Base-by-base conservation (phyloP, 2,329 filamentous ascomycete genomes). In the Coleophoma eucalyptorum region DNA sequence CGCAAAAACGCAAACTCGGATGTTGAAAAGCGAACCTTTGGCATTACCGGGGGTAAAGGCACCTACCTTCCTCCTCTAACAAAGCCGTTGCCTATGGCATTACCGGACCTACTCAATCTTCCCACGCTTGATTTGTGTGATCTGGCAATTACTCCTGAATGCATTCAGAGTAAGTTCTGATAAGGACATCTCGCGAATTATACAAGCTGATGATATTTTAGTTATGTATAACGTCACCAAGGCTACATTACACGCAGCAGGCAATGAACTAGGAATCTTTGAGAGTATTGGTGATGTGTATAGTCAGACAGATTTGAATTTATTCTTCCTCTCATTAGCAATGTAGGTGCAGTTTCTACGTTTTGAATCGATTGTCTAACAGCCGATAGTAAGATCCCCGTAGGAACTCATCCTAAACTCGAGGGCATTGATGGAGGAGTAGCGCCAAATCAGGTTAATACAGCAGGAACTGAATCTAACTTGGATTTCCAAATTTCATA, bases 211-310 rank as follows among this genome's bases (percentile, higher is more conserved):
- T 52, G 5, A 33, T 56, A 16, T 67, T 67, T 15, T 73, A 75
- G 50, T 65, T 70, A 49, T 61, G 71, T 38, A 74, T 70, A 43
- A 73, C 37, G 50, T 58, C 11, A 52, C 55, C 10, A 40, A 45
- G 1, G 44, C 44, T 20, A 51, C 49, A 19, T 50, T 43, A 21
- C 50, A 54, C 15, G 45, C 50, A 19, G 3, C 55, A 18, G 42
- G 47, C 20, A 59, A 61, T 37, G 18, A 52, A 12, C 69, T 78
- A 21, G 77, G 76, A 18, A 76, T 81, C 26, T 77, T 80, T 38
- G 77, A 81, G 57, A 77, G 77, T 58, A 74, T 71, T 13, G 72
- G 73, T 19, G 75, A 81, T 58, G 72, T 75, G 34, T 80, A 80
- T 58, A 67, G 76, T 43, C 73, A 77, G 57, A 58, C 58, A 2